These are phyloP conservation scores for Pseudogymnoascus sp. DNA, from an alignment of 2,329 filamentous ascomycete genomes.

Conservation along the genomic window DNA sequence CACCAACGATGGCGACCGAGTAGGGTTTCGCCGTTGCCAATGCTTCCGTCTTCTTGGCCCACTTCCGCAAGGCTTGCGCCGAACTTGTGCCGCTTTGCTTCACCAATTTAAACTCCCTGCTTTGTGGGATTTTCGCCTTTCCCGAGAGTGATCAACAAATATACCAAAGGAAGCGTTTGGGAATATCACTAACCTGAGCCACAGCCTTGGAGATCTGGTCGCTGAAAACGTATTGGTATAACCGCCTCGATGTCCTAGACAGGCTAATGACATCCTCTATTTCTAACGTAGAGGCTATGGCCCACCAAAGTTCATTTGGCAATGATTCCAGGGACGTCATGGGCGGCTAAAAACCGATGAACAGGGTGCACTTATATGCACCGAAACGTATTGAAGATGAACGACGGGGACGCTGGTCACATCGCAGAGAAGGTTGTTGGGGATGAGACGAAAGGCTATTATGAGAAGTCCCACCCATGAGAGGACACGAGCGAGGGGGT, in stretches of 20 bases:
- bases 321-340: slow-evolving; percentile 17
- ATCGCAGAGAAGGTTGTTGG: not conserved
- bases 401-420: not conserved
- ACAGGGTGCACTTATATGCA: not conserved
- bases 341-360: not conserved
- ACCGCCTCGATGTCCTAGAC: slow-evolving; percentile 19
- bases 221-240: slow-evolving; percentile 21
- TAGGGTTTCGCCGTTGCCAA: slow-evolving; percentile 55
- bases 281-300: slow-evolving; percentile 20
- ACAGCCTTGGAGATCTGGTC: slow-evolving; percentile 25
- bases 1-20: slow-evolving; percentile 48
- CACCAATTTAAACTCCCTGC: slow-evolving; percentile 20
- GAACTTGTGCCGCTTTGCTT: slow-evolving; percentile 27
- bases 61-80: slow-evolving; percentile 46
- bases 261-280: slow-evolving; percentile 27
- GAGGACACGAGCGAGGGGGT: not conserved
- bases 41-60: slow-evolving; percentile 53
- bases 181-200: slow-evolving; percentile 19
- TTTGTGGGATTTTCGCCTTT: slow-evolving; percentile 20
- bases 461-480: not conserved
- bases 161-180: not conserved
- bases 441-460: not conserved
- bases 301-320: slow-evolving; percentile 26
- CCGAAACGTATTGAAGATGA: not conserved
- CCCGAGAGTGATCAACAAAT: slow-evolving; percentile 12